Percentiles rank a stretch among this genome's conserved stretches.
Evolutionary conservation across 805 yeast species (phyloP).

Genomic region (Wickerhamiella bombiphila): DNA sequence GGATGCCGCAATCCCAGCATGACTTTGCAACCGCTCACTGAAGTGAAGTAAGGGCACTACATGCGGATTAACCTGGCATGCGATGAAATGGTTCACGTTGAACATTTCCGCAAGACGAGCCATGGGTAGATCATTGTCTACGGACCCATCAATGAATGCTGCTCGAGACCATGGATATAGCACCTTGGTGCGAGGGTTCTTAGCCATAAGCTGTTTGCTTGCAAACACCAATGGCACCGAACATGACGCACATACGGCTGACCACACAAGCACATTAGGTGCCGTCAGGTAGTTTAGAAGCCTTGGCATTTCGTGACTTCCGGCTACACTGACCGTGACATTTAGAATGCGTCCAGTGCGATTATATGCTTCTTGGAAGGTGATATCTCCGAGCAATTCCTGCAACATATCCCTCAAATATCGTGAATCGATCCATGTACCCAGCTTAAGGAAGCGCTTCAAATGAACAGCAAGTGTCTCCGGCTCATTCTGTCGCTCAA

Average conservation of each 20-base stretch:
- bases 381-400: slow-evolving; percentile 70
- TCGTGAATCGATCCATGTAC: slow-evolving; percentile 74
- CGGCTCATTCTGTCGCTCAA: slow-evolving; percentile 38
- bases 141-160: slow-evolving; percentile 88
- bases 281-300: slow-evolving; percentile 80
- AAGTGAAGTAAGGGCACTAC: slow-evolving; percentile 63
- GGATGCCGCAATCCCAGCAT: slow-evolving; percentile 1
- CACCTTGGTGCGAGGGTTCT: slow-evolving; percentile 56
- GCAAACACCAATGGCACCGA: slow-evolving; percentile 87
- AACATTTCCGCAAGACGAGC: slow-evolving; percentile 89
- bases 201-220: slow-evolving; percentile 72
- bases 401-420: slow-evolving; percentile 62
- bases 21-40: slow-evolving; percentile 19
- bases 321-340: slow-evolving; percentile 85
- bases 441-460: slow-evolving; percentile 58
- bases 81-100: slow-evolving; percentile 92
- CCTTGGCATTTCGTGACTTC: slow-evolving; percentile 81
- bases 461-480: slow-evolving; percentile 39
- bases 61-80: slow-evolving; percentile 95
- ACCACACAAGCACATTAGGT: slow-evolving; percentile 79
- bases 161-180: slow-evolving; percentile 72
- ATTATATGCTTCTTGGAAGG: slow-evolving; percentile 88
- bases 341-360: slow-evolving; percentile 87
- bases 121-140: slow-evolving; percentile 85
- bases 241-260: slow-evolving; percentile 88